A percentile compares a stretch with the other conserved stretches of the same genome.
Evolutionary conservation across 1,139 yeast genomes (phyloP).

Genomic region (Candida sp.): DNA sequence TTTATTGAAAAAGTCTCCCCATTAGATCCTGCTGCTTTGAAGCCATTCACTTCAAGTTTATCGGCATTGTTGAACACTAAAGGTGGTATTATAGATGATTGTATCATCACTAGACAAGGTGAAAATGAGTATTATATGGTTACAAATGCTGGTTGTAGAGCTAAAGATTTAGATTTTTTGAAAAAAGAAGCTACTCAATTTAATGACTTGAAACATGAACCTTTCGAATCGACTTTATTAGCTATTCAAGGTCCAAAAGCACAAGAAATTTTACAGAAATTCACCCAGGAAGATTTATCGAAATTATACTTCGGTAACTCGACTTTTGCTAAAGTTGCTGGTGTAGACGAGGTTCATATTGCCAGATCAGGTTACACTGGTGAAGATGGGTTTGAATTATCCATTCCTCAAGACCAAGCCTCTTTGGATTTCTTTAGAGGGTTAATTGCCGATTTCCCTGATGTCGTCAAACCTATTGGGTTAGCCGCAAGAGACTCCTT

Average conservation of each 20-base stretch:
- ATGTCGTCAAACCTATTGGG: slow-evolving; percentile 80
- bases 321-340: slow-evolving; percentile 48
- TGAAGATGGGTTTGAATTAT: slow-evolving; percentile 95
- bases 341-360: slow-evolving; percentile 53
- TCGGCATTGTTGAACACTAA: slow-evolving; percentile 71
- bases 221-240: slow-evolving; percentile 72
- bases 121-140: slow-evolving; percentile 83
- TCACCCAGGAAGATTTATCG: slow-evolving; percentile 56
- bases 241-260: slow-evolving; percentile 95
- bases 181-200: slow-evolving; percentile 45
- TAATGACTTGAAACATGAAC: slow-evolving; percentile 51
- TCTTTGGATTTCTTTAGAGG: slow-evolving; percentile 63
- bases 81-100: slow-evolving; percentile 91
- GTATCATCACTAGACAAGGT: slow-evolving; percentile 81
- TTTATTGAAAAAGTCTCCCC: slow-evolving; percentile 84
- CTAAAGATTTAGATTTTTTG: slow-evolving; percentile 69
- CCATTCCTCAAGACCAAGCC: slow-evolving; percentile 56
- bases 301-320: slow-evolving; percentile 75
- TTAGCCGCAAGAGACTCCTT: slow-evolving; percentile 96
- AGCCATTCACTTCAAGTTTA: slow-evolving; percentile 63
- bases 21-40: slow-evolving; percentile 61
- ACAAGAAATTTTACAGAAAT: slow-evolving; percentile 58
- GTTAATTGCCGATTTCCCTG: slow-evolving; percentile 53
- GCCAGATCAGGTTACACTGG: slow-evolving; percentile 98
- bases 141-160: slow-evolving; percentile 96